Evolutionary conservation across 345 rosid genomes (phyloP).

Genomic region (Theobroma cacao): DNA sequence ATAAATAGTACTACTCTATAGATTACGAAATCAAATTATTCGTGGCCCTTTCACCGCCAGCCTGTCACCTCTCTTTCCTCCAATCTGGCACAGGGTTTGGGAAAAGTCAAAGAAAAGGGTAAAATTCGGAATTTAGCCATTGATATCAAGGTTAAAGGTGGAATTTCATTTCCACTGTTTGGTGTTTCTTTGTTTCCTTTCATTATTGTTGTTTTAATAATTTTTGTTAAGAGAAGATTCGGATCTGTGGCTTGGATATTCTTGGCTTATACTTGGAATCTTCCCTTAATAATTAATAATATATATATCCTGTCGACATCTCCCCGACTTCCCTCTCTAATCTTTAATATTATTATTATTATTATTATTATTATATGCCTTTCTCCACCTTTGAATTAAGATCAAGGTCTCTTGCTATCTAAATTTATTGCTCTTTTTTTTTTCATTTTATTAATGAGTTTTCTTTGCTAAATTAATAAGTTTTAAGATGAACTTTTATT

Average conservation of each 20-base stretch:
- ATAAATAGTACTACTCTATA: no score
- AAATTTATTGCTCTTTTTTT: no score
- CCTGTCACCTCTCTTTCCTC: background rate
- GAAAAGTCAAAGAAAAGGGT: background rate
- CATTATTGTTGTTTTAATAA: no score
- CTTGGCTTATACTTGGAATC: background rate
- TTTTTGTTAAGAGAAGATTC: background rate
- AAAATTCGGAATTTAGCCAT: background rate
- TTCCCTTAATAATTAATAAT: background rate
- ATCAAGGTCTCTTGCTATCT: no score
- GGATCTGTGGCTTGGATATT: background rate
- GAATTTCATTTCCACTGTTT: background rate
- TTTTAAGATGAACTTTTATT: no score
- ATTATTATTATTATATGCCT: no score
- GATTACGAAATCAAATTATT: no score
- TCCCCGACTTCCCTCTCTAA: background rate
- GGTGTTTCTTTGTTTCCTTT: background rate
- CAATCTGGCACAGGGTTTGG: background rate
- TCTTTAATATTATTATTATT: no score
- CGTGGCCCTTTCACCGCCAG: no score
- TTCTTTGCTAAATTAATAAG: no score
- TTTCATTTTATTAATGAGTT: no score
- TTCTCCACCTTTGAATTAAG: no score
- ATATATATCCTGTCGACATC: background rate
- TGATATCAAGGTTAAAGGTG: background rate